Evolutionary conservation across 192 early-diverging fungal species (phyloP), one percentile per base, ranked within the genome.

Genomic region (Coemansia sp.): DNA sequence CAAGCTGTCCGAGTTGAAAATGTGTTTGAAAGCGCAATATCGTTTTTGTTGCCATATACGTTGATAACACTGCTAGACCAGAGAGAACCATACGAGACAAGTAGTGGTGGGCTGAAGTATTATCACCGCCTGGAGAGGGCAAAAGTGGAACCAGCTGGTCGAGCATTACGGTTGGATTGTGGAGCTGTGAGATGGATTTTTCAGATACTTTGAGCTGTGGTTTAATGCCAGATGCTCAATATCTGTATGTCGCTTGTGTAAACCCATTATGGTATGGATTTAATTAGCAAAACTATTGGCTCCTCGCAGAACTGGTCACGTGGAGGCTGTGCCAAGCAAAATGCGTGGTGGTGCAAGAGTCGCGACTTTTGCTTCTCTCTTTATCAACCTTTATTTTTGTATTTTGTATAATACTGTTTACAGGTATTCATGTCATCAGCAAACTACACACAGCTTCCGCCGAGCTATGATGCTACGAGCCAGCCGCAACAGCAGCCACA

Each of bases 391-490:
- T 48, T 48, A 48, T 4, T 48, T n/a, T 18, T 3, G 14, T 19
- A 18, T 48, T 48, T 48, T n/a, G 14, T 48, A 48, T 48, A 48
- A 2, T 16, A 16, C 6, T 48, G 18, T 16, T 7, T 7, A 48
- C 13, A 3, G 20, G 55, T 59, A 48, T 52, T 7, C 61, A 78
- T 78, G 75, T 78, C 75, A 22, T 68, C 62, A 19, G 59, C 75
- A 35, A 56, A 50, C 62, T 78, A 78, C 60, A 78, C 76, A 19
- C 76, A 78, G 64, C 66, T 73, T 7, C 76, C 76, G 35, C 76
- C 70, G 3, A 22, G 60, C 1, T 78, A 78, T 51, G 68, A 57
- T 14, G 65, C 68, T 48, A 51, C 63, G 48, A 37, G 26, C 58
- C 24, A n/a, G 45, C 48, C 5, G 57, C 57, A 18, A 3, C 35